Base-by-base conservation (phyloP, 495 filamentous ascomycete genomes). In the Rhizodiscina lignyota region DNA sequence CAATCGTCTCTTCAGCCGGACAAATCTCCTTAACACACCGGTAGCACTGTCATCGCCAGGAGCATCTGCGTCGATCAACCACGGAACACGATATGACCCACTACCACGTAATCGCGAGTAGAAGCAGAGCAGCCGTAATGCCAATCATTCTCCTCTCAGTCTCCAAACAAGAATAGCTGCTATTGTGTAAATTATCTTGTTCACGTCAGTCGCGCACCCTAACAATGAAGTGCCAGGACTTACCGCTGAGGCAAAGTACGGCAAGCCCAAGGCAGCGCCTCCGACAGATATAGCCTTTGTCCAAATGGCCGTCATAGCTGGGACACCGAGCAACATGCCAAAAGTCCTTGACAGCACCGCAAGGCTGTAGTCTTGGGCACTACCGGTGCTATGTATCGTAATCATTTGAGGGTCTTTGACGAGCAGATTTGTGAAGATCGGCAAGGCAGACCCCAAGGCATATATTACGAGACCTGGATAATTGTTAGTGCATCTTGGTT, bases 81-180 rank as follows among this genome's bases (percentile, higher is more conserved):
- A 81, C 18, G 76, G 77, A 6, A 80, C 75, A 18, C 74, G 72
- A 56, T 77, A 81, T 10, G 68, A 72, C 18, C 63, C 68, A 16
- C 62, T 66, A 1, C 77, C 77, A 50, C 80, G 76, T 3, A 83
- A 59, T 2, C 75, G 68, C 23, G 67, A 74, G 50, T 80, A 75
- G 0, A 68, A 70, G 43, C 71, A 79, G 11, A 83, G 49, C 0
- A 81, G 62, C 0, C 77, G 75, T 41, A 80, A 79, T 3, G 75
- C 74, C 4, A 81, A 74, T 77, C 77, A 83, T n/a, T n/a, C n/a
- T n/a, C n/a, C n/a, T n/a, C n/a, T n/a, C n/a, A n/a, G n/a, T n/a
- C n/a, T n/a, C n/a, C n/a, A n/a, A n/a, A n/a, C n/a, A n/a, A n/a
- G n/a, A n/a, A n/a, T n/a, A n/a, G n/a, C n/a, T n/a, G n/a, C n/a